Conservation (phyloP, 805 yeast species). For the Candida ovalis region DNA sequence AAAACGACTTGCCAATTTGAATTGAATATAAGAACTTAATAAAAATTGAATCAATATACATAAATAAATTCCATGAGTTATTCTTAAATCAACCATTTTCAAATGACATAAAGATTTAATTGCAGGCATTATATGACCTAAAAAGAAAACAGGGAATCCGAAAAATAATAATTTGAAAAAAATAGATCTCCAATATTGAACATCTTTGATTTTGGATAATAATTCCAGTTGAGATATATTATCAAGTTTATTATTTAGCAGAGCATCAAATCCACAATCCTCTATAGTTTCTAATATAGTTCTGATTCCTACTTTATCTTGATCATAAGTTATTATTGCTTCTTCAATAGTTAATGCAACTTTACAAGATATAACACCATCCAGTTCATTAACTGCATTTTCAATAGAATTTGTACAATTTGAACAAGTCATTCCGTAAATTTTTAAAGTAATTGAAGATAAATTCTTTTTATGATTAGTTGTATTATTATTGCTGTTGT, state of each 20-base stretch:
- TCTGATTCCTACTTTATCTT: constrained; percentile 57
- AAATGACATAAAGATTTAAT: constrained; percentile 21
- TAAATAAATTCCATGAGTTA: constrained; percentile 55
- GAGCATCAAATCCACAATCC: constrained; percentile 51
- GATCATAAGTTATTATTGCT: constrained; percentile 50
- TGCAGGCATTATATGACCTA: constrained; percentile 48
- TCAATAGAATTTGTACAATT: constrained; percentile 51
- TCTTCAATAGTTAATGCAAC: constrained; percentile 53
- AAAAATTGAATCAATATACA: constrained; percentile 59
- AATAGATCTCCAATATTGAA: constrained; percentile 61
- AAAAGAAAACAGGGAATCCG: constrained; percentile 59
- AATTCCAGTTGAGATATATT: constrained; percentile 65
- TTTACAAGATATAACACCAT: constrained; percentile 46
- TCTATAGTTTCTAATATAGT: constrained; percentile 51
- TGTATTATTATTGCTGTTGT: constrained; percentile 2
- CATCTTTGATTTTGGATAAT: constrained; percentile 67
- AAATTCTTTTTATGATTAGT: too few relatives aligned
- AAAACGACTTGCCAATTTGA: constrained; percentile 64
- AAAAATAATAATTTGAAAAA: constrained; percentile 48
- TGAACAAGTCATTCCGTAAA: constrained; percentile 62
- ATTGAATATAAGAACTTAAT: constrained; percentile 58
- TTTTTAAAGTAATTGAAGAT: constrained; percentile 32
- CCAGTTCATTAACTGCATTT: constrained; percentile 36
- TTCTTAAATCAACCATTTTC: constrained; percentile 8
- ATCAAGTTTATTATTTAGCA: constrained; percentile 45